Base-by-base conservation (phyloP, 441 rosid species). In the Dalechampia spathulata region DNA sequence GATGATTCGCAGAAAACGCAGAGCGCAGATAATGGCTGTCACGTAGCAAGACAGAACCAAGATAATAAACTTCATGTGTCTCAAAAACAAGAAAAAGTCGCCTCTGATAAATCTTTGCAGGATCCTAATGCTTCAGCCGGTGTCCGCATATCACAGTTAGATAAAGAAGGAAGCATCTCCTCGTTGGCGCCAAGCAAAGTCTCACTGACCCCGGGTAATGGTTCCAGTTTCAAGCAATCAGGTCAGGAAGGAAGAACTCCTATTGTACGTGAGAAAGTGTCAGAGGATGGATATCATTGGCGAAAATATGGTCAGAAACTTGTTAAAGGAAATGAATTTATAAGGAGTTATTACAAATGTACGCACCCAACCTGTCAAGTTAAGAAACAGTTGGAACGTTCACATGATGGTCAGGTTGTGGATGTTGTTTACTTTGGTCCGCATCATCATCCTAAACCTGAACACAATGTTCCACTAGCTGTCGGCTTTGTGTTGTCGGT, bases 261-360 rank as follows among this genome's bases (percentile, higher is more conserved):
- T 56, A 61, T 69, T 32, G 69, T 68, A 14, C 86, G 87, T 1
- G 99, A 91, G 73, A 87, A 87, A 65, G 82, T 72, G 39, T 75
- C 74, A 47, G 89, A 78, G 69, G 96, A 87, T 60, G 98, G 95
- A 58, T 91, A 75, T 69, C 81, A 79, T 65, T 91, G 98, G 96
- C 69, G 95, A 47, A 91, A 91, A 66, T 91, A 91, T 23, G 98
- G 98, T 19, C 96, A 90, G 83, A 90, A 90, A 62, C 67, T 82
- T 72, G 98, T 90, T 49, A 80, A 77, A 65, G 96, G 92, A 30
- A 90, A 85, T 73, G 96, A 85, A 73, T 85, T 83, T 65, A 63
- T 90, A 3, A 75, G 98, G 50, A 90, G 98, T 71, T 90, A 90
- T 71, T 90, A 90, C 78, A 85, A 74, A 71, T 90, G 98, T 56